phyloP scores from a whole-genome alignment of 176 grass and related monocot species.

The Aegilops sharonensis region DNA sequence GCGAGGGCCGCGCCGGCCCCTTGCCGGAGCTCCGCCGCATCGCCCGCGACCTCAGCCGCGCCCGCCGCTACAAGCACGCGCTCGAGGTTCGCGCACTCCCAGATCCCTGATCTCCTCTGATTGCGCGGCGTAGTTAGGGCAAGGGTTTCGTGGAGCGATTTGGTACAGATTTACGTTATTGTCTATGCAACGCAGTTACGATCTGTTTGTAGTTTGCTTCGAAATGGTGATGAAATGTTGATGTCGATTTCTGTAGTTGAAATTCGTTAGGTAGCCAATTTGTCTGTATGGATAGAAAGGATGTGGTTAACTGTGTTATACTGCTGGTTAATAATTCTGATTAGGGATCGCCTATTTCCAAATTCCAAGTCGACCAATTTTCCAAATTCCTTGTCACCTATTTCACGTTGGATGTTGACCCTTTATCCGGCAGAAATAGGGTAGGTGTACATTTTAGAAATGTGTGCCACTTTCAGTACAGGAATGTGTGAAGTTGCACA shows the following conservation, averaged over 20 bases:
- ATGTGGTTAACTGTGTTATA: not conserved
- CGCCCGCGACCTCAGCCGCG: conserved; percentile 60
- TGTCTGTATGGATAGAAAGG: not conserved
- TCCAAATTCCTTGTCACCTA: too few relatives aligned
- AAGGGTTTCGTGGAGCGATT: not conserved
- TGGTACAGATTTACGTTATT: not conserved
- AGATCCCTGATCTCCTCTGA: not conserved
- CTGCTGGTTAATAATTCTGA: not conserved
- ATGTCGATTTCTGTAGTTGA: not conserved
- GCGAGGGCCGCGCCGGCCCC: conserved; percentile 49
- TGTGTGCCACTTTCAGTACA: not conserved
- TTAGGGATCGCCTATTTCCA: not conserved
- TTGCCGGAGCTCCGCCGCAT: conserved; percentile 54
- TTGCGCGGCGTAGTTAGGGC: not conserved
- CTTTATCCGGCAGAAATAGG: not conserved
- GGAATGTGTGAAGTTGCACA: not conserved
- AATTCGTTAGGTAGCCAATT: not conserved
- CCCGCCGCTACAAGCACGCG: conserved; percentile 74
- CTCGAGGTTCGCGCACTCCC: conserved; percentile 57
- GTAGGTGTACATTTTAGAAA: not conserved
- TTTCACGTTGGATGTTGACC: too few relatives aligned
- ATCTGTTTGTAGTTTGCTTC: not conserved
- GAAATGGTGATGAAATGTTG: conserved; percentile 9
- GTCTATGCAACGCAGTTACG: not conserved
- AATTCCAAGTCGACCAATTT: too few relatives aligned